phyloP scores from a whole-genome alignment of 2,329 filamentous ascomycete genomes.

The Fusarium mangiferae region DNA sequence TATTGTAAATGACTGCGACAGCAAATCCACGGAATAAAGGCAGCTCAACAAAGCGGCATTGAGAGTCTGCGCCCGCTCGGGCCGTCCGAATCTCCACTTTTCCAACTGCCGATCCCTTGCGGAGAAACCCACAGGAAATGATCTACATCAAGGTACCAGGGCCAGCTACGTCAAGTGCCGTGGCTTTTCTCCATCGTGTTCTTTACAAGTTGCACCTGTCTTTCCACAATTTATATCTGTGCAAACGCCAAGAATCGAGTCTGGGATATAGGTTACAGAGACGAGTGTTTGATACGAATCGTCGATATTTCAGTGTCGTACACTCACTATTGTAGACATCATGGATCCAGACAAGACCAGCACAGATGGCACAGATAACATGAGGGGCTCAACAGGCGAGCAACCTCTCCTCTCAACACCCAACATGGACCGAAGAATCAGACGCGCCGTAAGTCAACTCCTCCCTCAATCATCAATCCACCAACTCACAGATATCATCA shows the following conservation, averaged over 20 bases:
- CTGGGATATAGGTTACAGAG: accelerated
- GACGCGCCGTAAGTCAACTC: neutral
- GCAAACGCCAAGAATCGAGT: neutral
- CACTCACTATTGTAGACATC: neutral
- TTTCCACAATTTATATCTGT: neutral
- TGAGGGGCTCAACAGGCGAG: neutral
- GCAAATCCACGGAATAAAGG: neutral
- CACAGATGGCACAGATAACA: neutral
- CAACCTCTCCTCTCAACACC: neutral
- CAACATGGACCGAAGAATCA: neutral
- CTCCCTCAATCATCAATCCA: too few species aligned
- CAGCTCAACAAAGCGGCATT: neutral
- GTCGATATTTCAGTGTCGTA: neutral
- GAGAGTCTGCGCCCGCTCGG: neutral
- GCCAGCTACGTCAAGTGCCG: neutral
- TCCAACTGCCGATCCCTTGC: neutral
- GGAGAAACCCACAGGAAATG: neutral
- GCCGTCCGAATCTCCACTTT: neutral
- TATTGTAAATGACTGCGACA: neutral
- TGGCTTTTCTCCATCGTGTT: neutral
- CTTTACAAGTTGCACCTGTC: neutral
- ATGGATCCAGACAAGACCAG: neutral
- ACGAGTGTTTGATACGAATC: accelerated
- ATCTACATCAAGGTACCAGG: neutral
- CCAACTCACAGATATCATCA: neutral